A percentile compares a stretch with the other conserved stretches of the same genome.
These are phyloP conservation scores for Pichia nakasei DNA, from an alignment of 805 yeast genomes.

Conservation along the genomic window DNA sequence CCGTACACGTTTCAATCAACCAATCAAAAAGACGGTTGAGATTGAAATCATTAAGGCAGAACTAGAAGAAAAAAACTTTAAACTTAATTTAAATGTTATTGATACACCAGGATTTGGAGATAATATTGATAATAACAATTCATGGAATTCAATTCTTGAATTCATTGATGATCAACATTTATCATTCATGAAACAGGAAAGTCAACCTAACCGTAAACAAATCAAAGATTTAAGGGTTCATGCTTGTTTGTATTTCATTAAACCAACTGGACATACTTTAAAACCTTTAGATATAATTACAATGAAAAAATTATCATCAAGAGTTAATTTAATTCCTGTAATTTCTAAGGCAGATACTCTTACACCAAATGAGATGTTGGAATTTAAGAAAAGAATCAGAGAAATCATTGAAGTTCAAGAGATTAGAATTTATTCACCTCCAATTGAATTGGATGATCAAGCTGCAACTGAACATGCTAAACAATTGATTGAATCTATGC, in stretches of 20 bases:
- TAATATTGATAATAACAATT: constrained; percentile 72
- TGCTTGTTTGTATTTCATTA: constrained; percentile 80
- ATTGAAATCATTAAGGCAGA: constrained; percentile 73
- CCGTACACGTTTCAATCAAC: constrained; percentile 48
- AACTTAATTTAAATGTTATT: constrained; percentile 65
- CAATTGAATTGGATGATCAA: constrained; percentile 64
- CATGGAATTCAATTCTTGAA: constrained; percentile 83
- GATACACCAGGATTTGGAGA: constrained; percentile 96
- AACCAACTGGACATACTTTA: constrained; percentile 85
- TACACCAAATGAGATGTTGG: constrained; percentile 58
- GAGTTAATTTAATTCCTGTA: constrained; percentile 83
- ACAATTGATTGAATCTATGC: constrained; percentile 75
- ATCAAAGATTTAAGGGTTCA: constrained; percentile 82
- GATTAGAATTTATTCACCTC: constrained; percentile 77
- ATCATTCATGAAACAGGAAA: constrained; percentile 83
- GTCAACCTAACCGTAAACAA: constrained; percentile 66
- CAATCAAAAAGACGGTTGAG: constrained; percentile 62
- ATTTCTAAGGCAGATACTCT: constrained; percentile 85
- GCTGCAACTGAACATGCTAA: constrained; percentile 75
- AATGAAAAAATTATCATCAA: constrained; percentile 71
- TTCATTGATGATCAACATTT: constrained; percentile 90
- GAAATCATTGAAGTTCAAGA: constrained; percentile 78
- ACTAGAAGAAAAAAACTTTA: constrained; percentile 77
- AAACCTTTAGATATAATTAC: constrained; percentile 82
- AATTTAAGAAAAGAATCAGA: constrained; percentile 68